Evolutionary conservation across 306 rosid genomes (phyloP), one percentile per base, ranked within the genome.

Genomic region (Vigna trinervia): DNA sequence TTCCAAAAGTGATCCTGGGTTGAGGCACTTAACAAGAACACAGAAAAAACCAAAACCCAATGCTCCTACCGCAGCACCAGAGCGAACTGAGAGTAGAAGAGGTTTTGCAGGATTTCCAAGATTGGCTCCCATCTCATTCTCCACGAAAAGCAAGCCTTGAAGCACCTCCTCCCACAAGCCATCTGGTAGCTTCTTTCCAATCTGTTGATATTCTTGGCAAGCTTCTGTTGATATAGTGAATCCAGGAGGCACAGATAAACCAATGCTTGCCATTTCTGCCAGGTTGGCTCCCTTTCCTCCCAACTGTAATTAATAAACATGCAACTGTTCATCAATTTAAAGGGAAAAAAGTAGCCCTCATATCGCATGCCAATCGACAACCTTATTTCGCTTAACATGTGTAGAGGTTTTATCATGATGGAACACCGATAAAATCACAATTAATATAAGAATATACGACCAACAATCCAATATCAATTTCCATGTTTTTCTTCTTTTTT

Each of bases 251-350:
- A 95, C 97, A 1, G 94, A 92, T 47, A 95, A 85, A 13, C 97
- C 97, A 32, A 95, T 92, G 85, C 86, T 90, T 54, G 99, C 94
- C 99, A 95, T 95, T 86, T 95, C 99, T 73, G 97, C 99, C 38
- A 95, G 87, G 85, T 95, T 95, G 17, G 99, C 97, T 8, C 99
- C 99, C 80, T 95, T 95, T 78, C 99, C 99, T 82, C 99, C 99
- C 79, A 95, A 81, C 99, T 95, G 63, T 41, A 76, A 45, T 76
- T 34, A 34, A 48, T 19, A 80, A 15, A 56, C 71, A 52, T 23
- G 43, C 67, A 83, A 4, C 20, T 76, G 12, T 43, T 53, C 56
- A 79, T 67, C 73, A 75, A 30, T 69, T 64, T 61, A 48, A 69
- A 81, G 51, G 41, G 4, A 72, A 26, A 81, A 54, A 68, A 19